These are phyloP conservation scores for Epichloe aotearoae DNA, from an alignment of 2,329 filamentous ascomycete species.

Conservation along the genomic window DNA sequence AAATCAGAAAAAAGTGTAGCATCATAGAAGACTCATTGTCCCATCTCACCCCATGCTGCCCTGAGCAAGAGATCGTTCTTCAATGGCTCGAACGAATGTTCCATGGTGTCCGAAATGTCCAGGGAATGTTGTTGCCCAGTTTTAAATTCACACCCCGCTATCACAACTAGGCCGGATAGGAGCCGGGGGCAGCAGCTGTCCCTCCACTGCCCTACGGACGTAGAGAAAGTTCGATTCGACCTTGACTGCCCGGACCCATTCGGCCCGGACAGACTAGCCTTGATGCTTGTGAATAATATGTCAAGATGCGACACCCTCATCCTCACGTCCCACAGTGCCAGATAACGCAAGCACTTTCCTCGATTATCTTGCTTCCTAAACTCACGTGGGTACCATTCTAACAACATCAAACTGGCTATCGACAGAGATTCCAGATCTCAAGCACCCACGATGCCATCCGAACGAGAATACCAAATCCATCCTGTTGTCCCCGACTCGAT, in stretches of 20 bases:
- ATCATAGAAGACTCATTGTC: background rate
- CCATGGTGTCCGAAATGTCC: conserved; percentile 34
- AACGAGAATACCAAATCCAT: conserved; percentile 60
- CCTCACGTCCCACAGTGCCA: too few species aligned
- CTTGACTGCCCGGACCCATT: conserved; percentile 1
- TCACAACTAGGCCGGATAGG: background rate
- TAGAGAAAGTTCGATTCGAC: background rate
- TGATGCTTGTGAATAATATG: background rate
- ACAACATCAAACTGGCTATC: background rate
- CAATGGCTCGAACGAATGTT: conserved; percentile 62
- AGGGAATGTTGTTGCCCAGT: background rate
- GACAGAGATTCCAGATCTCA: background rate
- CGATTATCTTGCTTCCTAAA: too few species aligned
- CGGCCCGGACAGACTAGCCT: background rate
- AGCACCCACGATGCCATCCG: conserved; percentile 45
- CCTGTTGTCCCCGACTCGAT: conserved; percentile 71
- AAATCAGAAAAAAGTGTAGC: background rate
- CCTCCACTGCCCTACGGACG: too few species aligned
- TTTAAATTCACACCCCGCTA: background rate
- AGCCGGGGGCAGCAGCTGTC: background rate
- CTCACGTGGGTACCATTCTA: background rate
- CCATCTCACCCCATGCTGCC: conserved; percentile 66
- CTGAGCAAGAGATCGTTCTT: conserved; percentile 88
- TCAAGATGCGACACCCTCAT: background rate
- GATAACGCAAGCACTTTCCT: too few species aligned